Conservation (phyloP, 257 asterid genomes). For the Ehretia macrophylla region DNA sequence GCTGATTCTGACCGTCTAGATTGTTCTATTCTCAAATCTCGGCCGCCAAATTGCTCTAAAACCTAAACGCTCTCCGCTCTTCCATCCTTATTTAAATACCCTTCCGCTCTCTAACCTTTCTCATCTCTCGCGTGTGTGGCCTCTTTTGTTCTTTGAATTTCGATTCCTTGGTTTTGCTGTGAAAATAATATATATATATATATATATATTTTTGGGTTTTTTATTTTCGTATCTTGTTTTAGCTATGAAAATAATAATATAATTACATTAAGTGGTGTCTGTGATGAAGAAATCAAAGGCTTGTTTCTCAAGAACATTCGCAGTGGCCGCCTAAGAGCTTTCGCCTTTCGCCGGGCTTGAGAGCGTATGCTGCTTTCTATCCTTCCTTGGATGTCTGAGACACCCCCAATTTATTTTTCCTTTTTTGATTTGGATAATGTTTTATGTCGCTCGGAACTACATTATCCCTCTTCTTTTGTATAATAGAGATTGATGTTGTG, state of each 20-base stretch:
- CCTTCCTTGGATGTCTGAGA: constrained; percentile 47
- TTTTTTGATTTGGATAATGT: no score
- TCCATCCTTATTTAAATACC: constrained; percentile 10
- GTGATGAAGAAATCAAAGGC: constrained; percentile 59
- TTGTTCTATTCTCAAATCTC: constrained; percentile 1
- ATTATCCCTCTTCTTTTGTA: no score
- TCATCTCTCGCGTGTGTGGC: no score
- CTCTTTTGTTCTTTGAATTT: not conserved
- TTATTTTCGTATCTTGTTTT: not conserved
- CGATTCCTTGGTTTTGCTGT: no score
- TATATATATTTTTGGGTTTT: not conserved
- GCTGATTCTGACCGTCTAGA: constrained; percentile 19
- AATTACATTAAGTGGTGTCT: no score
- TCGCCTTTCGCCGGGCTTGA: constrained; percentile 82
- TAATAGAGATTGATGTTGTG: no score
- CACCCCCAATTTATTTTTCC: no score
- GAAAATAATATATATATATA: no score
- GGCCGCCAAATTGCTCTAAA: constrained; percentile 9
- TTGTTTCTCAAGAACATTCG: constrained; percentile 74
- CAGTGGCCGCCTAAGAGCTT: constrained; percentile 75
- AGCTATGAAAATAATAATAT: no score
- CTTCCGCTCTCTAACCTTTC: not conserved
- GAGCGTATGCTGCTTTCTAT: constrained; percentile 55
- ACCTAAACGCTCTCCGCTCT: constrained; percentile 19
- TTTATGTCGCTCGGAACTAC: no score